These are phyloP conservation scores for Holtermannia corniformis DNA, from an alignment of 768 basidiomycete genomes.

Conservation along the genomic window DNA sequence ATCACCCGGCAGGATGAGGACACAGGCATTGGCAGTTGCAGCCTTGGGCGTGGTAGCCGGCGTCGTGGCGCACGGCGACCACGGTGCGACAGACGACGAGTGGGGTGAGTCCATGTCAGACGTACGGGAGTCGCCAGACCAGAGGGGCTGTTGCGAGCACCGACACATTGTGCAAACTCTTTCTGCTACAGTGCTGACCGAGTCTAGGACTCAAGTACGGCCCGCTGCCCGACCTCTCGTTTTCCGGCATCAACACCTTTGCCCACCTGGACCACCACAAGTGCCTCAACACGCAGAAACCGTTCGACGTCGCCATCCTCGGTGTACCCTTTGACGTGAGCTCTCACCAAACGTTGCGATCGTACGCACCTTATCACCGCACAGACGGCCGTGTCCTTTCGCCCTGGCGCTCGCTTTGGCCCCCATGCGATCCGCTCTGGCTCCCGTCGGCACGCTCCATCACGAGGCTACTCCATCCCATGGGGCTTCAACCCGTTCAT, in stretches of 20 bases:
- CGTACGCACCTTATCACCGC: too few species aligned
- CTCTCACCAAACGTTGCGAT: too few species aligned
- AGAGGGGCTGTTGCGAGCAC: too few species aligned
- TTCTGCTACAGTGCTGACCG: not conserved
- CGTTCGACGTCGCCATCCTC: constrained; percentile 66
- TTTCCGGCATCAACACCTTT: constrained; percentile 72
- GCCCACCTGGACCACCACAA: constrained; percentile 66
- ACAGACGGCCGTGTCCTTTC: constrained; percentile 5
- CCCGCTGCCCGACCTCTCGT: constrained; percentile 51
- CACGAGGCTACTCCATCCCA: constrained; percentile 7
- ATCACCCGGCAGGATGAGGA: too few species aligned
- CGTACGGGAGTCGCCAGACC: too few species aligned
- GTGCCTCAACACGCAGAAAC: constrained; percentile 49
- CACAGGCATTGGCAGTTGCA: not conserved
- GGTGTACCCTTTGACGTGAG: constrained; percentile 36
- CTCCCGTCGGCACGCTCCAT: constrained; percentile 8
- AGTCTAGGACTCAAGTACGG: not conserved
- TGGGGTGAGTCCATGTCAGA: not conserved
- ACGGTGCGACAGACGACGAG: not conserved
- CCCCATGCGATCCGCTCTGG: constrained; percentile 57
- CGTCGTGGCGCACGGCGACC: not conserved
- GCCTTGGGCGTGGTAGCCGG: not conserved
- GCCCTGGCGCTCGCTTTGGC: constrained; percentile 75
- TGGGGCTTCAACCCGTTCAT: constrained; percentile 22
- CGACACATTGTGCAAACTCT: too few species aligned